These are phyloP conservation scores for Epichloe baconii DNA, from an alignment of 2,329 filamentous ascomycete species.

Conservation along the genomic window DNA sequence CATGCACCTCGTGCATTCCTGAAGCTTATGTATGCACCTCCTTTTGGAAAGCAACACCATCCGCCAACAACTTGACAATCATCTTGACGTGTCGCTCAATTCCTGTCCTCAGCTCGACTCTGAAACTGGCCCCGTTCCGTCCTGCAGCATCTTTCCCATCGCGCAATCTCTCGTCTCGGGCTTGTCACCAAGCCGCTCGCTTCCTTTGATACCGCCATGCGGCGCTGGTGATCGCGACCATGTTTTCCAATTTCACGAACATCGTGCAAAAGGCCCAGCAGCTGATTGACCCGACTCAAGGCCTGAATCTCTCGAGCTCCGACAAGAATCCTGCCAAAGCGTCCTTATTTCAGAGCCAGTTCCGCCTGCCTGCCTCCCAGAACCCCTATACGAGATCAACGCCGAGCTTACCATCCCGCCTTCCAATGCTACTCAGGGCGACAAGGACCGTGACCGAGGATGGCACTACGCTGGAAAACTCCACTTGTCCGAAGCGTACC, in stretches of 20 bases:
- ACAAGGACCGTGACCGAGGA: constrained; percentile 58
- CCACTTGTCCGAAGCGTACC: constrained; percentile 84
- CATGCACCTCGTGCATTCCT: constrained; percentile 4
- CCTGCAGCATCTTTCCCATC: neutral
- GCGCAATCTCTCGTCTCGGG: neutral
- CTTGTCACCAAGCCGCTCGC: constrained; percentile 3
- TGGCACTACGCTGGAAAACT: constrained; percentile 88
- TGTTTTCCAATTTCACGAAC: constrained; percentile 53
- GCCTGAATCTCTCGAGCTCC: constrained; percentile 56
- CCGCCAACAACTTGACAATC: neutral
- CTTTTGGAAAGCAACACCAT: neutral
- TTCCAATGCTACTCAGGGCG: constrained; percentile 55
- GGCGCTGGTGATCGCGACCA: constrained; percentile 30
- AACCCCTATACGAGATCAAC: constrained; percentile 88
- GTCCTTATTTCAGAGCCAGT: constrained; percentile 87
- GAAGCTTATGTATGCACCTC: neutral
- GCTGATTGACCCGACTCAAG: constrained; percentile 79
- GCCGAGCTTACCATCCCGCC: constrained; percentile 84
- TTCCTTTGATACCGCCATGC: constrained; percentile 20
- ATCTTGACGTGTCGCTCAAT: neutral
- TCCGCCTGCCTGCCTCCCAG: constrained; percentile 84
- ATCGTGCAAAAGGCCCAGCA: constrained; percentile 94
- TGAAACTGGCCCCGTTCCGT: neutral
- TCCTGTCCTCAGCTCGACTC: neutral
- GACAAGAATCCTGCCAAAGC: constrained; percentile 82